phyloP scores from a whole-genome alignment of 108 stramenopile species.

The Cyclotella cryptica region DNA sequence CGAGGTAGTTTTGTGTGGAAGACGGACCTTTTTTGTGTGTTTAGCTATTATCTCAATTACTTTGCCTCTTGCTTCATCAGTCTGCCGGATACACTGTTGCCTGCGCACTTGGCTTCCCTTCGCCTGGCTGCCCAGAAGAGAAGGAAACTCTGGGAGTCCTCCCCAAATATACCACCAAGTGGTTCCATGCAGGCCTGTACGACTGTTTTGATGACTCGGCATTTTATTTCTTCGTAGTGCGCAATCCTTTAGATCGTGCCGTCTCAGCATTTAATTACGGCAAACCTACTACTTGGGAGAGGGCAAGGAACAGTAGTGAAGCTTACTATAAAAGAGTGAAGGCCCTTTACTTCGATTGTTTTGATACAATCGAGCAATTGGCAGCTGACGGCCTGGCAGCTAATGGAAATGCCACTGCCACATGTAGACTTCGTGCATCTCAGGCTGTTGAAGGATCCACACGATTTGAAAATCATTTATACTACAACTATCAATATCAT shows the following conservation, averaged over 20 bases:
- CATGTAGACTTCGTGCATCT: slow-evolving; percentile 7
- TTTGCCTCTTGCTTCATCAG: not conserved
- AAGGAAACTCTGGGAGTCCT: slow-evolving; percentile 2
- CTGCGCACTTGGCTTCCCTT: slow-evolving; percentile 7
- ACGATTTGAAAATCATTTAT: slow-evolving; percentile 11
- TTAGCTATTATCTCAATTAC: not conserved
- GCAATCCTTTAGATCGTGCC: slow-evolving; percentile 30
- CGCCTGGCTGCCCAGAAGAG: not conserved
- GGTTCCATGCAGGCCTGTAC: slow-evolving; percentile 25
- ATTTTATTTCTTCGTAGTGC: slow-evolving; percentile 30
- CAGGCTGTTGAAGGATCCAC: slow-evolving; percentile 14
- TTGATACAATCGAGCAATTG: slow-evolving; percentile 1
- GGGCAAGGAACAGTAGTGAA: not conserved
- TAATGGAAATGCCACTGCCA: slow-evolving; percentile 12
- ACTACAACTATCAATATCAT: slow-evolving; percentile 42
- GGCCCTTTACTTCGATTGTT: slow-evolving; percentile 1
- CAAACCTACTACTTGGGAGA: slow-evolving; percentile 5
- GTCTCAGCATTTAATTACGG: slow-evolving; percentile 26
- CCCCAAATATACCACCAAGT: slow-evolving; percentile 15
- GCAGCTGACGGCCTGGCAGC: slow-evolving; percentile 9
- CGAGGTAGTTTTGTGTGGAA: not conserved
- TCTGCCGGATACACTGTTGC: slow-evolving; percentile 3
- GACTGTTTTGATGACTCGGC: slow-evolving; percentile 27
- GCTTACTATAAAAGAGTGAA: slow-evolving; percentile 6
- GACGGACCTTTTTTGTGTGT: not conserved